These are phyloP conservation scores for Quercus wislizeni DNA, from an alignment of 306 rosid species.

Conservation along the genomic window DNA sequence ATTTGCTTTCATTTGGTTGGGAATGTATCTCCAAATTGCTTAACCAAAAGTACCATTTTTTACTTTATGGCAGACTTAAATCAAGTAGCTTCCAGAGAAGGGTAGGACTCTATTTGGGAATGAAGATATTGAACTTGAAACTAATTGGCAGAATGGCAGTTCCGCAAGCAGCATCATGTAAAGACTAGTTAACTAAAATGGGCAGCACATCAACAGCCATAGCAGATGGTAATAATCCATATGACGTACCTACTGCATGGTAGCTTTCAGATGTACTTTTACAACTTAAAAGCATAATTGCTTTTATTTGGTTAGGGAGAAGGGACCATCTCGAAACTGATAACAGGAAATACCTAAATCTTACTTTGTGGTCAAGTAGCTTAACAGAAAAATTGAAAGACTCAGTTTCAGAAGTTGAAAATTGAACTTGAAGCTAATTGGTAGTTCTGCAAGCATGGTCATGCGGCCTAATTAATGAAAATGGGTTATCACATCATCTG, in stretches of 20 bases:
- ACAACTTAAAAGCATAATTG: not conserved
- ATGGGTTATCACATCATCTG: not conserved
- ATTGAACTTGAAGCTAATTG: not conserved
- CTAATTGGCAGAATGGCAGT: not conserved
- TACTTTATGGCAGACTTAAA: not conserved
- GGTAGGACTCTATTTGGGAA: too few relatives aligned
- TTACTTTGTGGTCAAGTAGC: not conserved
- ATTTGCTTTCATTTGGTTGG: too few relatives aligned
- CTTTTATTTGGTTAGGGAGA: not conserved
- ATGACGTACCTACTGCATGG: not conserved
- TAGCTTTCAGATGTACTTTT: not conserved
- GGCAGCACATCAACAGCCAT: not conserved
- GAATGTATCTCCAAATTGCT: not conserved
- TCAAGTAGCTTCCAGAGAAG: not conserved
- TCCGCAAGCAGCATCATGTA: not conserved
- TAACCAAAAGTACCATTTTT: not conserved
- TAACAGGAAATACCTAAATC: not conserved
- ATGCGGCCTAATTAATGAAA: too few relatives aligned
- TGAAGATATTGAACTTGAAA: not conserved
- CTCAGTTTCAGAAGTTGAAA: not conserved
- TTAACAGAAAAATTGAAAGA: not conserved
- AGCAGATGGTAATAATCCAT: not conserved
- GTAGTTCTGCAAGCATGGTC: too few relatives aligned
- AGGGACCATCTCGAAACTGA: too few relatives aligned
- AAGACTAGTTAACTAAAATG: not conserved